Evolutionary conservation across 2,329 filamentous ascomycete genomes (phyloP).

Genomic region (Microthyrium microscopicum): DNA sequence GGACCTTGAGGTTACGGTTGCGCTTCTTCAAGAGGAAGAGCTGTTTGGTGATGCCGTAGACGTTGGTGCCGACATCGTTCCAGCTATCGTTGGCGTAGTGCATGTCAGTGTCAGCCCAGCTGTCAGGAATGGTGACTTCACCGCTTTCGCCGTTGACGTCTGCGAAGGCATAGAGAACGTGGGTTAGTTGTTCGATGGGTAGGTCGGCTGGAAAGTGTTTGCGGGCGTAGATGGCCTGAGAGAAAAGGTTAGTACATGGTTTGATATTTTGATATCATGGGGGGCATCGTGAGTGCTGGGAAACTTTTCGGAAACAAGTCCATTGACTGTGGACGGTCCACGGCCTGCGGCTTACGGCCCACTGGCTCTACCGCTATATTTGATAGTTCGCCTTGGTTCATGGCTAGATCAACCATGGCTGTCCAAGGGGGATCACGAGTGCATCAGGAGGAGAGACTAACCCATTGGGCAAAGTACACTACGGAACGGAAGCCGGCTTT

Average conservation of each 20-base stretch:
- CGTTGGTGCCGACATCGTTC: conserved; percentile 49
- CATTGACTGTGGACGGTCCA: too few species aligned
- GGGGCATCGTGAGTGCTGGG: too few species aligned
- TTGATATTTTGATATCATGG: too few species aligned
- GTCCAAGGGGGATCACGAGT: too few species aligned
- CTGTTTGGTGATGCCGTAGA: conserved; percentile 65
- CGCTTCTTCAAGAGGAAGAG: conserved; percentile 59
- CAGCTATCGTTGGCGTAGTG: conserved; percentile 53
- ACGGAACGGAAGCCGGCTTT: conserved; percentile 5
- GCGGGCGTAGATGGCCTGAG: conserved; percentile 65
- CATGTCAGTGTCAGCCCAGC: conserved; percentile 51
- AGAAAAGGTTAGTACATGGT: background rate
- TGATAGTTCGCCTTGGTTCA: too few species aligned
- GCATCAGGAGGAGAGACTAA: too few species aligned
- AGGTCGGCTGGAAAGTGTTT: conserved; percentile 77
- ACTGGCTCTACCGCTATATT: too few species aligned
- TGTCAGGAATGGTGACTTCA: conserved; percentile 54
- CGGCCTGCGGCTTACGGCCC: too few species aligned
- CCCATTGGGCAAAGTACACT: conserved; percentile 8
- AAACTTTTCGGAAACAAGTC: too few species aligned
- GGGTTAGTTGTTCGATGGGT: conserved; percentile 64
- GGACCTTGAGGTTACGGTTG: conserved; percentile 59
- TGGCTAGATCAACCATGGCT: too few species aligned
- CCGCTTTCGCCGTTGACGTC: conserved; percentile 66
- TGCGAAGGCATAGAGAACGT: conserved; percentile 82